phyloP scores from a whole-genome alignment of 2,329 filamentous ascomycete species.

The Alternaria brassicicola region DNA sequence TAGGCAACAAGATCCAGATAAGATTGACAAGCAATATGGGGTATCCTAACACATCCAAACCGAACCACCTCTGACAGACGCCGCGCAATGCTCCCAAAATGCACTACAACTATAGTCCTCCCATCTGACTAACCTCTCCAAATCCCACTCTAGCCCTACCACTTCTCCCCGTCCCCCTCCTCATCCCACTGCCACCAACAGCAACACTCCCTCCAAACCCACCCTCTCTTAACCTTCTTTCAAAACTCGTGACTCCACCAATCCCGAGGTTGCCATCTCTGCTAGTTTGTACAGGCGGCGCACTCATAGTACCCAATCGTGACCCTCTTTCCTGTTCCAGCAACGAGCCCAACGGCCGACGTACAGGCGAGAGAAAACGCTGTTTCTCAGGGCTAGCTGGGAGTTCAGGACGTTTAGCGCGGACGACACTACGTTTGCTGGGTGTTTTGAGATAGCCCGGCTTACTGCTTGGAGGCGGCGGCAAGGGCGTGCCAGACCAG shows the following conservation, averaged over 20 bases:
- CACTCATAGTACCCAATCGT: slow-evolving; percentile 34
- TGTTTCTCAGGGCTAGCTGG: slow-evolving; percentile 34
- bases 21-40: slow-evolving; percentile 1
- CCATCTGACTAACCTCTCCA: slow-evolving; percentile 14
- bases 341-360: neutral
- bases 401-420: slow-evolving; percentile 41
- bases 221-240: slow-evolving; percentile 37
- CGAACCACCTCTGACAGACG: neutral
- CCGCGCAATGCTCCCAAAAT: neutral
- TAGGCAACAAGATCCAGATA: neutral
- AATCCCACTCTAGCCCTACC: slow-evolving; percentile 6
- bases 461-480: slow-evolving; percentile 18
- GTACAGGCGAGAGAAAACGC: slow-evolving; percentile 7
- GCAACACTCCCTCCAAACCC: slow-evolving; percentile 33
- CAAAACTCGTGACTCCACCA: slow-evolving; percentile 41
- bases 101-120: neutral
- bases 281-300: slow-evolving; percentile 31
- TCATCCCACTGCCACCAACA: slow-evolving; percentile 1
- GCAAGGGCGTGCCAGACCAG: slow-evolving; percentile 38
- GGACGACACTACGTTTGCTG: slow-evolving; percentile 48
- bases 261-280: slow-evolving; percentile 1
- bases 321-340: slow-evolving; percentile 5
- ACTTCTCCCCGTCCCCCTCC: neutral
- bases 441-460: slow-evolving; percentile 56
- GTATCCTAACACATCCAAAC: slow-evolving; percentile 7